A percentile compares a stretch with the other conserved stretches of the same genome.
phyloP scores from a whole-genome alignment of 257 asterid species.

The Plantago ovata region DNA sequence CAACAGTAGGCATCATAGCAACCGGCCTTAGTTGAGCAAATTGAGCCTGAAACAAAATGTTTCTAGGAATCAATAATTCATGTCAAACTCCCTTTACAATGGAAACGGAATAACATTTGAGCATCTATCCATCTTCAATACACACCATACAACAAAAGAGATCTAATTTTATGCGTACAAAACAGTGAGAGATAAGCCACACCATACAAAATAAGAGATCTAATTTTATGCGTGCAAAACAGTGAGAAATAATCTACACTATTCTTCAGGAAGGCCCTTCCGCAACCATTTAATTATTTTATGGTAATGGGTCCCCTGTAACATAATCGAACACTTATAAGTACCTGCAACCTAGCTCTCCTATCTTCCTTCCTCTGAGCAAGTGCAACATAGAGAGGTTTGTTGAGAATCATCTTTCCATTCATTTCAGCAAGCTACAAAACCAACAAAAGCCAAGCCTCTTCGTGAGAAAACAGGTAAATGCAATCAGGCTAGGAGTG shows the following conservation, averaged over 20 bases:
- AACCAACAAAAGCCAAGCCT: not conserved
- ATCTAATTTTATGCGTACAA: too few species aligned
- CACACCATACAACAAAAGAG: too few species aligned
- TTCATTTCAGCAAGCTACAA: constrained; percentile 53
- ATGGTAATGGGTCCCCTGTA: not conserved
- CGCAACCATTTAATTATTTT: too few species aligned
- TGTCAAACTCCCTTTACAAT: not conserved
- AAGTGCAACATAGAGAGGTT: constrained; percentile 90
- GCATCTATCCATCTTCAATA: too few species aligned
- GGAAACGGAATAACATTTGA: too few species aligned
- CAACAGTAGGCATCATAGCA: constrained; percentile 60
- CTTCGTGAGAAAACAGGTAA: not conserved
- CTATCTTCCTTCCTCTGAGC: constrained; percentile 97
- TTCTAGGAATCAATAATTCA: constrained; percentile 8
- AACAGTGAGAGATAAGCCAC: too few species aligned
- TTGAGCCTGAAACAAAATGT: constrained; percentile 54
- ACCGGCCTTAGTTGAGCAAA: constrained; percentile 88
- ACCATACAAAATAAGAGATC: too few species aligned
- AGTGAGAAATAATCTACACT: too few species aligned
- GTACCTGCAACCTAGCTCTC: constrained; percentile 85
- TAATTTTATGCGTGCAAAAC: too few species aligned
- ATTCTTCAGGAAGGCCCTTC: too few species aligned
- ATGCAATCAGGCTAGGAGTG: not conserved
- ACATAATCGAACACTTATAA: not conserved
- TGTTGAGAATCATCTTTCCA: constrained; percentile 76